These are phyloP conservation scores for Colletotrichum sp. DNA, from an alignment of 2,329 filamentous ascomycete species.

Conservation along the genomic window DNA sequence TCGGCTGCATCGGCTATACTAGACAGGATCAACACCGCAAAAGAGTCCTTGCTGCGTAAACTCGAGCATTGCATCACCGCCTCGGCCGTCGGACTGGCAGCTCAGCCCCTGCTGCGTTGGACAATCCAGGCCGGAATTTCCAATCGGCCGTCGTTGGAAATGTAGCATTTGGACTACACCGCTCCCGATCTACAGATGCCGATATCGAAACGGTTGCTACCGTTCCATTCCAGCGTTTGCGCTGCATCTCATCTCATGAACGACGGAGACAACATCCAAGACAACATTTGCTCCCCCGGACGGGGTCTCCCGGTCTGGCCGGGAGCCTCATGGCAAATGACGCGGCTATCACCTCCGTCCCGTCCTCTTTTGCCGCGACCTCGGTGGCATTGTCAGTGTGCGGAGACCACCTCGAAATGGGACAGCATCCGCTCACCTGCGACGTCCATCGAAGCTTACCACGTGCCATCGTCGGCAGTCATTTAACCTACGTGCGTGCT, in stretches of 20 bases:
- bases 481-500: background rate
- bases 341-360: conserved; percentile 3
- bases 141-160: background rate
- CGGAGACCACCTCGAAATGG: conserved; percentile 4
- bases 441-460: background rate
- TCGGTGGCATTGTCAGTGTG: background rate
- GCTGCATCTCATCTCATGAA: conserved; percentile 1
- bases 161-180: background rate
- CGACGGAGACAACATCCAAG: background rate
- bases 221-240: background rate
- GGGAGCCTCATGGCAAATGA: background rate
- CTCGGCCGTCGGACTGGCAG: background rate
- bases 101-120: background rate
- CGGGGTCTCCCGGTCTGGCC: background rate
- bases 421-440: background rate
- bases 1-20: background rate
- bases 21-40: background rate
- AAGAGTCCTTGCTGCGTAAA: background rate
- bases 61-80: background rate
- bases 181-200: background rate
- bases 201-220: background rate
- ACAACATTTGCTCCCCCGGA: background rate
- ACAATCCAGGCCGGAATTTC: background rate
- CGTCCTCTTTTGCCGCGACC: background rate
- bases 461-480: background rate